These are phyloP conservation scores for Saccharomyces hybrid DNA, from an alignment of 1,139 yeast species.

Conservation along the genomic window DNA sequence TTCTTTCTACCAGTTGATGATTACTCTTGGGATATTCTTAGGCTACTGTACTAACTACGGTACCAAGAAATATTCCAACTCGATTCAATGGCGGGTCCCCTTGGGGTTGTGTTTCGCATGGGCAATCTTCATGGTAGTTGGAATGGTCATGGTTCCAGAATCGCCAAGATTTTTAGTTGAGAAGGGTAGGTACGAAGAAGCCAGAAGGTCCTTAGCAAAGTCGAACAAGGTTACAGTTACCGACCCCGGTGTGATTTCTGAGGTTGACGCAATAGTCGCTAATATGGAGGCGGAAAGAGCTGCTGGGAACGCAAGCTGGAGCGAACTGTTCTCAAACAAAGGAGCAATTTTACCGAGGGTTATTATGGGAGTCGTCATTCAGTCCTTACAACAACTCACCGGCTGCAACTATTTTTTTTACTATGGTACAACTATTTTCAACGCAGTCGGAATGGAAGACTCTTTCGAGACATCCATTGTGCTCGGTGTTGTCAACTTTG, in stretches of 20 bases:
- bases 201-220: slow-evolving; percentile 41
- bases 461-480: too few relatives aligned
- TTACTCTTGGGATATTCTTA: slow-evolving; percentile 51
- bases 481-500: too few relatives aligned
- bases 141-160: slow-evolving; percentile 64
- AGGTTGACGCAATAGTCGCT: slow-evolving; percentile 51
- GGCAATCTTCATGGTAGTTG: slow-evolving; percentile 37
- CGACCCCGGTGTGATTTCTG: slow-evolving; percentile 48
- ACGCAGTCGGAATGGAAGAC: too few relatives aligned
- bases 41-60: slow-evolving; percentile 57
- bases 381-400: slow-evolving; percentile 53
- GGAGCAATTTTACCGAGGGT: slow-evolving; percentile 49
- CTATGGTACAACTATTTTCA: slow-evolving; percentile 39
- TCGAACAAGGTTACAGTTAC: slow-evolving; percentile 48
- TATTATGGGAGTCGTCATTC: slow-evolving; percentile 52
- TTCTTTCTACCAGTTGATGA: slow-evolving; percentile 54
- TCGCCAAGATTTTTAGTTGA: slow-evolving; percentile 64
- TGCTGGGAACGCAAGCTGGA: slow-evolving; percentile 32
- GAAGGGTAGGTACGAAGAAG: slow-evolving; percentile 45
- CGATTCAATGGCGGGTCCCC: slow-evolving; percentile 56
- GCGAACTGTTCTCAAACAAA: slow-evolving; percentile 29
- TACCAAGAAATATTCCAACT: slow-evolving; percentile 38
- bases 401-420: slow-evolving; percentile 77
- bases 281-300: slow-evolving; percentile 45
- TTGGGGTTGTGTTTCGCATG: slow-evolving; percentile 43